Percentiles rank a stretch among this genome's conserved stretches.
These are phyloP conservation scores for Solanum pimpinellifolium DNA, from an alignment of 257 asterid species.

Conservation along the genomic window DNA sequence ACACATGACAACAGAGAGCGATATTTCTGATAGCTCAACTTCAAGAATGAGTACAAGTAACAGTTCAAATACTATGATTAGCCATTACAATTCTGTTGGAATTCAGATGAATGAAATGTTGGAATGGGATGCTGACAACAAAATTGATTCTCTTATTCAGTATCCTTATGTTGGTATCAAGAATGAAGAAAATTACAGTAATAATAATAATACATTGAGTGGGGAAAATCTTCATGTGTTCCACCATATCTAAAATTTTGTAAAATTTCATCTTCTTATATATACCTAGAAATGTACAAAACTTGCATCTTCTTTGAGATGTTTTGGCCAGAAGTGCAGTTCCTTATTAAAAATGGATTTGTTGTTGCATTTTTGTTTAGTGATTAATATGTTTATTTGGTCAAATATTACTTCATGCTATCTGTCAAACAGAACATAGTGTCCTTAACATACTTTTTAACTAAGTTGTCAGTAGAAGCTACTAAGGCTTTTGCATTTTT, in stretches of 20 bases:
- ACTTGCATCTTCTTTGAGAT: not conserved
- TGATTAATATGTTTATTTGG: not conserved
- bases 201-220: slow-evolving; percentile 17
- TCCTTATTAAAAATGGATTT: not conserved
- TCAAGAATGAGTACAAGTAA: slow-evolving; percentile 29
- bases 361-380: not conserved
- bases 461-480: not conserved
- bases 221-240: slow-evolving; percentile 13
- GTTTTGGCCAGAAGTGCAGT: slow-evolving; percentile 4
- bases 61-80: slow-evolving; percentile 20
- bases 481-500: not conserved
- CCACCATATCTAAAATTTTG: slow-evolving; percentile 24
- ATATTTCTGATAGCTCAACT: slow-evolving; percentile 15
- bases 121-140: slow-evolving; percentile 39
- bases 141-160: slow-evolving; percentile 29
- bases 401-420: not conserved
- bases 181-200: slow-evolving; percentile 30
- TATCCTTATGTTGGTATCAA: slow-evolving; percentile 21
- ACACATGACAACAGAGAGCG: slow-evolving; percentile 15
- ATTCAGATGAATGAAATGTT: slow-evolving; percentile 6
- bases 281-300: slow-evolving; percentile 1
- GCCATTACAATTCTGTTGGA: not conserved
- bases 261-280: slow-evolving; percentile 5
- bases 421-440: not conserved
- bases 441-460: not conserved